Evolutionary conservation across 306 rosid genomes (phyloP).

Genomic region (Prunus mongolica): DNA sequence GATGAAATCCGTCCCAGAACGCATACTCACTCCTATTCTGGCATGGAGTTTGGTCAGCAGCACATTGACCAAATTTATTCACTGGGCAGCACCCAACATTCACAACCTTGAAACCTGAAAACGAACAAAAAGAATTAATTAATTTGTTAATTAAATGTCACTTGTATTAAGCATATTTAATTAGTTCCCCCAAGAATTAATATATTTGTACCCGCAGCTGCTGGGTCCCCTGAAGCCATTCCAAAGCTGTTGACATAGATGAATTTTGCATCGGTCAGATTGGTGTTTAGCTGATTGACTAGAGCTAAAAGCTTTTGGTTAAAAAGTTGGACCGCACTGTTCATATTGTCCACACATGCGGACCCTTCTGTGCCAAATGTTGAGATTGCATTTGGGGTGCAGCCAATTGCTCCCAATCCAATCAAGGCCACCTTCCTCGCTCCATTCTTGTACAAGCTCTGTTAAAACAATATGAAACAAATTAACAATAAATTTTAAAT

Average conservation of each 20-base stretch:
- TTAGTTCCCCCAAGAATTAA: background rate
- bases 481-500: too few relatives aligned
- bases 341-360: slow-evolving; percentile 33
- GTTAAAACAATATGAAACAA: background rate
- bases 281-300: slow-evolving; percentile 27
- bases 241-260: slow-evolving; percentile 21
- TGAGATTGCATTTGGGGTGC: slow-evolving; percentile 36
- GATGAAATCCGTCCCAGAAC: slow-evolving; percentile 48
- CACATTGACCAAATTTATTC: slow-evolving; percentile 28
- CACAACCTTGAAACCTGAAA: slow-evolving; percentile 38
- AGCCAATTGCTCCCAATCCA: slow-evolving; percentile 46
- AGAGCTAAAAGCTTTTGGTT: slow-evolving; percentile 34
- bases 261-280: slow-evolving; percentile 32
- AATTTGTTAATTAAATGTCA: background rate
- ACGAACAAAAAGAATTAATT: too few relatives aligned
- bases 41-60: slow-evolving; percentile 28
- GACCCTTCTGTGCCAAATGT: slow-evolving; percentile 18
- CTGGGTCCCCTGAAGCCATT: background rate
- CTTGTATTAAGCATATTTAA: background rate
- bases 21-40: slow-evolving; percentile 33
- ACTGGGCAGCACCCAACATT: slow-evolving; percentile 34
- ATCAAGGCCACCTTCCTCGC: slow-evolving; percentile 44
- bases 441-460: slow-evolving; percentile 32
- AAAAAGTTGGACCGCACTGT: slow-evolving; percentile 22
- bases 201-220: background rate